A percentile compares a stretch with the other conserved stretches of the same genome.
phyloP scores from a whole-genome alignment of 1,284 basidiomycete genomes.

The Ganoderma multipileum region DNA sequence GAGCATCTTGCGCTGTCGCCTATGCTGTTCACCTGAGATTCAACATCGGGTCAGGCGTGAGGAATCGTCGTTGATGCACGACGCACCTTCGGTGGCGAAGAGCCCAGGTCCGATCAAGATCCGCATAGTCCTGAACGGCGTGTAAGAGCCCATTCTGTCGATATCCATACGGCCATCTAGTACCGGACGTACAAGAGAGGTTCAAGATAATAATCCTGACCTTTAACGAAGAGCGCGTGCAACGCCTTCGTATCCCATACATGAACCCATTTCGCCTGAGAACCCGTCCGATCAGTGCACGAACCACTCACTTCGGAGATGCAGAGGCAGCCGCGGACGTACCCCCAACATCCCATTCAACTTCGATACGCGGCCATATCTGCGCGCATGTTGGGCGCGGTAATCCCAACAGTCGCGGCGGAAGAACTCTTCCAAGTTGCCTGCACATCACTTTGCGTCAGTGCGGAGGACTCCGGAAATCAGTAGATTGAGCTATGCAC shows the following conservation, averaged over 20 bases:
- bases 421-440: neutral
- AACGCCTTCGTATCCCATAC: slow-evolving; percentile 38
- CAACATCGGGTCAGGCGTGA: neutral
- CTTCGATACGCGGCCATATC: neutral
- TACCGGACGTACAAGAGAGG: slow-evolving; percentile 16
- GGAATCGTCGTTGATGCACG: no score
- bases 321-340: neutral
- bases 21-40: slow-evolving; percentile 32
- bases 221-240: slow-evolving; percentile 41
- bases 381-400: neutral
- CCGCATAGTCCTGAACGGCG: slow-evolving; percentile 11
- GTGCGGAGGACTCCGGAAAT: neutral
- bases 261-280: slow-evolving; percentile 26
- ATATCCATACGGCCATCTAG: no score
- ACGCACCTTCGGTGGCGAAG: slow-evolving; percentile 19
- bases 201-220: slow-evolving; percentile 40
- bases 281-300: neutral
- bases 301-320: no score
- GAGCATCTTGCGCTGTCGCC: slow-evolving; percentile 32
- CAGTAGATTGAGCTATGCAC: neutral
- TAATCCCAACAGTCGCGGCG: neutral
- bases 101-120: slow-evolving; percentile 25
- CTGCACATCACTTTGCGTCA: neutral
- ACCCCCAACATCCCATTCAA: slow-evolving; percentile 13
- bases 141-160: no score